Evolutionary conservation across 208 protist genomes (phyloP).

Genomic region (Leishmania mexicana): DNA sequence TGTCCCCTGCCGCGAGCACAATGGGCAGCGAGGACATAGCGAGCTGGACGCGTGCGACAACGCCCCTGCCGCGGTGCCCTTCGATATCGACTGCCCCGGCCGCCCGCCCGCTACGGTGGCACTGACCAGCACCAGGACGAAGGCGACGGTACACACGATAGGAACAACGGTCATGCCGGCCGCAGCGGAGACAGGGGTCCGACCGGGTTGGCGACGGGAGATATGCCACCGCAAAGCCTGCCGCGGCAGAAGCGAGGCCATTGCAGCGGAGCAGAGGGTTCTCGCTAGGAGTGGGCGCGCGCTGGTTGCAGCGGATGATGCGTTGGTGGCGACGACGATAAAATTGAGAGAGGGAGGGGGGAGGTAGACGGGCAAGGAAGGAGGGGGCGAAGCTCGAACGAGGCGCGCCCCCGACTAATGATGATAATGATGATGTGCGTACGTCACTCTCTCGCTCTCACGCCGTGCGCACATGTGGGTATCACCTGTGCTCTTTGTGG

Average conservation of each 20-base stretch:
- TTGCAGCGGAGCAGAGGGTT: background rate
- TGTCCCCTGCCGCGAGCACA: slow-evolving; percentile 38
- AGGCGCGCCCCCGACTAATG: background rate
- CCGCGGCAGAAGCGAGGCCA: background rate
- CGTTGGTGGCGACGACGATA: background rate
- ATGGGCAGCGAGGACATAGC: slow-evolving; percentile 49
- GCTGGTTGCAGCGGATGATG: background rate
- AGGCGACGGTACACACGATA: background rate
- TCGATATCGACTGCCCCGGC: background rate
- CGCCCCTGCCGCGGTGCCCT: background rate
- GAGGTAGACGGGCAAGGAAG: background rate
- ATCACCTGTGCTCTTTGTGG: background rate
- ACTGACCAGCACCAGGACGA: background rate
- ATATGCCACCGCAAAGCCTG: background rate
- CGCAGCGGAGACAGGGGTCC: background rate
- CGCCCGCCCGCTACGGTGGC: background rate
- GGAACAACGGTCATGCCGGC: background rate
- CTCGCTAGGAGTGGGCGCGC: background rate
- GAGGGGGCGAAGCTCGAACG: background rate
- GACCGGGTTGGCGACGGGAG: background rate
- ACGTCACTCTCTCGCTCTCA: background rate
- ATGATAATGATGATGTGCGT: background rate
- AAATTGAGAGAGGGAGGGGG: too few species aligned
- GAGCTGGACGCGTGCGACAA: slow-evolving; percentile 1
- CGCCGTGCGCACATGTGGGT: background rate